A percentile compares a stretch with the other conserved stretches of the same genome.
Conservation (phyloP, 2,329 filamentous ascomycete species). For the Fusarium poae region DNA sequence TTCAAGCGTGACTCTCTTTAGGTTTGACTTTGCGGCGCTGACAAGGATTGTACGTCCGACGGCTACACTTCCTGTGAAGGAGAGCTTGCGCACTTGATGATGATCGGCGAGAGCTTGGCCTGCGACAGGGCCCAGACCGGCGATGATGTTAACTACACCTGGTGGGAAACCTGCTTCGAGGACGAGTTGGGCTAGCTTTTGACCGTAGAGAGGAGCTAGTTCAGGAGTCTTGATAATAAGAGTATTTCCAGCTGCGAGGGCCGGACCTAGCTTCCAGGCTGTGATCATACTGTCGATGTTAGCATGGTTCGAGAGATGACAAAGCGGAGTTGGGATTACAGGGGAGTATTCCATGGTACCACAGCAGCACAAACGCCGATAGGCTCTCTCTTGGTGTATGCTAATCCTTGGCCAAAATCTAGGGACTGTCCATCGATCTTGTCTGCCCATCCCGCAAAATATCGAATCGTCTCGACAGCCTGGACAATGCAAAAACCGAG, state of each 20-base stretch:
- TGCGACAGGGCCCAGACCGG: slow-evolving; percentile 74
- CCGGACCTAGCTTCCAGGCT: slow-evolving; percentile 72
- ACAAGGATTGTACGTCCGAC: slow-evolving; percentile 79
- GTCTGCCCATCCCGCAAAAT: slow-evolving; percentile 80
- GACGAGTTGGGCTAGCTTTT: slow-evolving; percentile 73
- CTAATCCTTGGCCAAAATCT: slow-evolving; percentile 75
- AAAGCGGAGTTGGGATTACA: slow-evolving; percentile 4
- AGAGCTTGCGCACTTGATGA: slow-evolving; percentile 75
- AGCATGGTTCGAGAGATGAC: neutral
- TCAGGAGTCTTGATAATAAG: slow-evolving; percentile 73
- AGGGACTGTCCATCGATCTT: slow-evolving; percentile 86
- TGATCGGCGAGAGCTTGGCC: slow-evolving; percentile 76
- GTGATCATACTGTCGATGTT: slow-evolving; percentile 34
- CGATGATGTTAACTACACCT: slow-evolving; percentile 79
- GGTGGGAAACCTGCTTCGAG: slow-evolving; percentile 80
- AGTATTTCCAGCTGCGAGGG: slow-evolving; percentile 71
- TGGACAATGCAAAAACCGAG: slow-evolving; percentile 54
- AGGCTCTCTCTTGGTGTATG: slow-evolving; percentile 82
- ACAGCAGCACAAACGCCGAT: slow-evolving; percentile 78
- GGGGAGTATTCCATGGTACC: slow-evolving; percentile 82
- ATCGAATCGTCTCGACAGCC: slow-evolving; percentile 66
- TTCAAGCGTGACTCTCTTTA: slow-evolving; percentile 83
- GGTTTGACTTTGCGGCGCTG: slow-evolving; percentile 76
- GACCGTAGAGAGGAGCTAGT: slow-evolving; percentile 70
- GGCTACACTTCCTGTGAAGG: slow-evolving; percentile 78